Evolutionary conservation across 2,329 filamentous ascomycete species (phyloP).

Genomic region (Aspergillus brasiliensis): DNA sequence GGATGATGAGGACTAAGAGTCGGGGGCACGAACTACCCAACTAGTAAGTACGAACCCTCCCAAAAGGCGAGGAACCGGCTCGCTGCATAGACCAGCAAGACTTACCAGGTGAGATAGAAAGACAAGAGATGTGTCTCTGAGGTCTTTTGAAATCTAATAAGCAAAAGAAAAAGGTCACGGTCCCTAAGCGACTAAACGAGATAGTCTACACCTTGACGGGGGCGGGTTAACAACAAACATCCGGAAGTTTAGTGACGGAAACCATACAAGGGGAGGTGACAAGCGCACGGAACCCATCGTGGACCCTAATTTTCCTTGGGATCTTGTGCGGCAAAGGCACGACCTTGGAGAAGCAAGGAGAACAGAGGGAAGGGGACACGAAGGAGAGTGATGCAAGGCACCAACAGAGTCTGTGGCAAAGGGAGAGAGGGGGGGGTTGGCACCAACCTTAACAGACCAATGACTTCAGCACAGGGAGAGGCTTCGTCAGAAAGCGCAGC

Average conservation of each 20-base stretch:
- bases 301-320: conserved; percentile 29
- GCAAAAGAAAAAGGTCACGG: conserved; percentile 28
- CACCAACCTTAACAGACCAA: conserved; percentile 35
- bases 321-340: conserved; percentile 28
- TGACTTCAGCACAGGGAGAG: conserved; percentile 4
- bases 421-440: conserved; percentile 24
- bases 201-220: conserved; percentile 23
- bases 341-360: conserved; percentile 38
- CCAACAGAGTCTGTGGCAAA: conserved; percentile 25
- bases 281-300: conserved; percentile 26
- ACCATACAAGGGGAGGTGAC: conserved; percentile 28
- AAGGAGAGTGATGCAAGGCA: conserved; percentile 42
- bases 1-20: conserved; percentile 30
- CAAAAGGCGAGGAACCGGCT: conserved; percentile 25
- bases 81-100: conserved; percentile 34
- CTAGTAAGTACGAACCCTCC: conserved; percentile 40
- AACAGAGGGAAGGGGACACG: conserved; percentile 23
- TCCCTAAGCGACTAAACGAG: conserved; percentile 24
- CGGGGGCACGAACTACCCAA: conserved; percentile 40
- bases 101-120: conserved; percentile 30
- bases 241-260: conserved; percentile 15
- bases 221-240: conserved; percentile 39
- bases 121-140: conserved; percentile 25
- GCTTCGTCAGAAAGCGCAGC: conserved; percentile 6
- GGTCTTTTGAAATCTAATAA: conserved; percentile 33